phyloP scores from a whole-genome alignment of 1,284 basidiomycete genomes.

The Irpex sp. region DNA sequence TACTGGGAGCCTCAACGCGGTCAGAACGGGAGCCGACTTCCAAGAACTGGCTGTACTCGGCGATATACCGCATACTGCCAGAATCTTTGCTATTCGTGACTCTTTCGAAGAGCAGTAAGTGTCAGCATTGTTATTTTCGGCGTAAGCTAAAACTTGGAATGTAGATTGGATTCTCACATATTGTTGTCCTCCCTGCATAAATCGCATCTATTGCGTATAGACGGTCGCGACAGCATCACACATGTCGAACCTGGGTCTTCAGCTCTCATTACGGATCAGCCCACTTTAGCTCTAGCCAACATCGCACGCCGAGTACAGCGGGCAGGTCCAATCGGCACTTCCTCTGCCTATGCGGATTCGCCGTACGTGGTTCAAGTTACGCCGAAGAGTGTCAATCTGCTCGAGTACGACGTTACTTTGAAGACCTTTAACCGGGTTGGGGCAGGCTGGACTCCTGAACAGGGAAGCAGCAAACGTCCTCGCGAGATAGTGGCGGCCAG shows the following conservation, averaged over 20 bases:
- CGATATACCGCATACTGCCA: constrained; percentile 53
- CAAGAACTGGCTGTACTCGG: constrained; percentile 58
- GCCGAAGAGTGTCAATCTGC: constrained; percentile 43
- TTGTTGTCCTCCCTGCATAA: constrained; percentile 51
- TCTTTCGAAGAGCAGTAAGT: constrained; percentile 49
- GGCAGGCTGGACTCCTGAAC: constrained; percentile 28
- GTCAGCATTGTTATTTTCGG: background rate
- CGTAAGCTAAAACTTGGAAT: constrained; percentile 2
- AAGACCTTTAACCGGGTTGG: constrained; percentile 29
- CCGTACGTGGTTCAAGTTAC: constrained; percentile 70
- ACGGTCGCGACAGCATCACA: constrained; percentile 32
- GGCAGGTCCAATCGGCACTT: constrained; percentile 12
- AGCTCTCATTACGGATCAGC: constrained; percentile 41
- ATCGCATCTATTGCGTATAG: constrained; percentile 48
- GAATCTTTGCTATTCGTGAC: constrained; percentile 61
- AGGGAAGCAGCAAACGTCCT: constrained; percentile 25
- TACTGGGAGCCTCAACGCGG: constrained; percentile 75
- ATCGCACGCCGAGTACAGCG: constrained; percentile 33
- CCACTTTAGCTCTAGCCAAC: constrained; percentile 66
- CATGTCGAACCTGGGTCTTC: constrained; percentile 31
- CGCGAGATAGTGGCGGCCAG: constrained; percentile 62
- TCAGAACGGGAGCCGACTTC: constrained; percentile 85
- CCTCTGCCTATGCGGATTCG: constrained; percentile 43
- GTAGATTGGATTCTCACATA: constrained; percentile 48
- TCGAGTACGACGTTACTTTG: constrained; percentile 43